phyloP scores from a whole-genome alignment of 192 early-diverging fungal species.

The Coemansia sp. region DNA sequence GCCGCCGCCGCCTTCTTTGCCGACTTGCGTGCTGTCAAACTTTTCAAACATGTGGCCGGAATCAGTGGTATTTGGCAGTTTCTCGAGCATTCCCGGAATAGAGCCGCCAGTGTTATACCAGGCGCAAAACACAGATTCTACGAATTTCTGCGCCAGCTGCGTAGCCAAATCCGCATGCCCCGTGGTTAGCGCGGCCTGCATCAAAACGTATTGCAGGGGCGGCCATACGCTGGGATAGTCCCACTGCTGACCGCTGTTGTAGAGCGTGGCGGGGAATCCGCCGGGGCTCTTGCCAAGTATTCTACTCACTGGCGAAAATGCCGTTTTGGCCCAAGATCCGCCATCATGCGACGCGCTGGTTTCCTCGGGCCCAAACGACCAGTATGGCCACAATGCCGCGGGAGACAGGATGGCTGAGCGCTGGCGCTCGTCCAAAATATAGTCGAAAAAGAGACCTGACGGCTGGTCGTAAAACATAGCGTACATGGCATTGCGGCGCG shows the following conservation, averaged over 20 bases:
- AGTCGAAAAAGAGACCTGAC: constrained; percentile 58
- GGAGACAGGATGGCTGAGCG: constrained; percentile 45
- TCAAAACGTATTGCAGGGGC: constrained; percentile 59
- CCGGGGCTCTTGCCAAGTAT: constrained; percentile 55
- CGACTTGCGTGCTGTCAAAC: constrained; percentile 57
- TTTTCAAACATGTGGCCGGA: constrained; percentile 78
- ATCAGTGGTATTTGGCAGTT: constrained; percentile 47
- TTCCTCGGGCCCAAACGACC: constrained; percentile 50
- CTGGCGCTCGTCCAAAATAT: constrained; percentile 41
- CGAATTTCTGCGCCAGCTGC: constrained; percentile 55
- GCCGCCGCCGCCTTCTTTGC: constrained; percentile 62
- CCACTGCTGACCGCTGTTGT: constrained; percentile 69
- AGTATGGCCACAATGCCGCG: constrained; percentile 64
- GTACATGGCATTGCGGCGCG: constrained; percentile 54
- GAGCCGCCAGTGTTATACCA: constrained; percentile 71
- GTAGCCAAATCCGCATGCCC: constrained; percentile 16
- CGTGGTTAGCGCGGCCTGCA: constrained; percentile 50
- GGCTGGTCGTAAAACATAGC: constrained; percentile 55
- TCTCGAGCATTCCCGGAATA: constrained; percentile 49
- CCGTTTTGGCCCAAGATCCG: constrained; percentile 10
- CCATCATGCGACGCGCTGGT: constrained; percentile 3
- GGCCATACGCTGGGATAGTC: constrained; percentile 75
- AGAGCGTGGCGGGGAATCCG: constrained; percentile 61
- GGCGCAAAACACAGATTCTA: constrained; percentile 61
- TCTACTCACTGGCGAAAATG: constrained; percentile 43